Evolutionary conservation across 352 stramenopile genomes (phyloP).

Genomic region (Aphanomyces stellatus): DNA sequence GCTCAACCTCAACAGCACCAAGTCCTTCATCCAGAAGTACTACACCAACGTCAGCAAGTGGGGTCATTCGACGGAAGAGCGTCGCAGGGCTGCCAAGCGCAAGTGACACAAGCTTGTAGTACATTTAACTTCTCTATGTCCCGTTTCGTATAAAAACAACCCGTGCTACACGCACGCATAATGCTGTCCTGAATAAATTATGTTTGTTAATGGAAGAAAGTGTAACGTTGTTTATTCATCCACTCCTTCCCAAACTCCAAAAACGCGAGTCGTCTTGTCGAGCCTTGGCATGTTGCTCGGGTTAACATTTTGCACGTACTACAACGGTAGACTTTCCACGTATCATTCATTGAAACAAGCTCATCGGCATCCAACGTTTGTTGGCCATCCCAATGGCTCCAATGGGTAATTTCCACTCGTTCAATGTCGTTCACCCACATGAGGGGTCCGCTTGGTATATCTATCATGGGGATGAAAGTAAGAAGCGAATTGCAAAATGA

Average conservation of each 20-base stretch:
- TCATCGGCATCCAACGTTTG: background rate
- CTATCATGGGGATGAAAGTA: background rate
- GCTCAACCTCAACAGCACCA: background rate
- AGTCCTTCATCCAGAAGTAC: background rate
- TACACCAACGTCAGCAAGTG: background rate
- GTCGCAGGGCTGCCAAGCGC: background rate
- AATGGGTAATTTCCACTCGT: background rate
- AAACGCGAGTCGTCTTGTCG: background rate
- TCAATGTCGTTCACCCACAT: background rate
- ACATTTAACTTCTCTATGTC: too few relatives aligned
- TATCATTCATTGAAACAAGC: background rate
- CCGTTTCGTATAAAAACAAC: too few relatives aligned
- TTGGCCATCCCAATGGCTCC: background rate
- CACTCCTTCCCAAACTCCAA: background rate
- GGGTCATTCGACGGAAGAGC: background rate
- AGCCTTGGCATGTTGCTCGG: background rate
- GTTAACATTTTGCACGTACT: background rate
- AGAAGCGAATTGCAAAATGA: background rate
- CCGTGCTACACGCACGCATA: too few relatives aligned
- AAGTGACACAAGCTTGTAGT: background rate
- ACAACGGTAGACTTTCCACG: slow-evolving; percentile 4
- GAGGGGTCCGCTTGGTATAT: background rate
- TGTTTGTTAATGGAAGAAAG: background rate
- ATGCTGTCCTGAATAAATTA: background rate
- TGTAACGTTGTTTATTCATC: background rate